These are phyloP conservation scores for Aspergillus taichungensis DNA, from an alignment of 495 filamentous ascomycete species.

Conservation along the genomic window DNA sequence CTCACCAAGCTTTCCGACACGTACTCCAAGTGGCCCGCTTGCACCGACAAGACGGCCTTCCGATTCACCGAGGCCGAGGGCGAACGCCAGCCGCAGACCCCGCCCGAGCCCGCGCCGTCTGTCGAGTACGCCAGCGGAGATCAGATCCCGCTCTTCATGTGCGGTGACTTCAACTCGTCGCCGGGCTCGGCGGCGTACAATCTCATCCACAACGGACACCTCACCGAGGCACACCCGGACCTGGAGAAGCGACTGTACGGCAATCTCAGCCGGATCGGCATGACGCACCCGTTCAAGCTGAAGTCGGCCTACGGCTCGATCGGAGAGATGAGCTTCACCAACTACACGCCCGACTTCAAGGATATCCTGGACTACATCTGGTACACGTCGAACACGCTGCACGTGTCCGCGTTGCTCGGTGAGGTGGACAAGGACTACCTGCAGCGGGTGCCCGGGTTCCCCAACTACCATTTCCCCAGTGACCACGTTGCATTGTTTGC, in stretches of 20 bases:
- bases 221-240: constrained; percentile 67
- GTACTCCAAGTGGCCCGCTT: constrained; percentile 65
- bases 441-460: constrained; percentile 84
- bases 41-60: constrained; percentile 70
- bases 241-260: constrained; percentile 69
- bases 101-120: constrained; percentile 51
- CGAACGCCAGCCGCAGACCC: constrained; percentile 40
- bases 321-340: constrained; percentile 85
- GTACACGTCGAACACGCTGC: constrained; percentile 87
- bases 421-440: constrained; percentile 88
- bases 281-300: constrained; percentile 87
- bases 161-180: constrained; percentile 92
- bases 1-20: constrained; percentile 73
- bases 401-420: constrained; percentile 79
- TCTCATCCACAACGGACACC: constrained; percentile 64
- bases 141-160: constrained; percentile 84
- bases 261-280: constrained; percentile 82
- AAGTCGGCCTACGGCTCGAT: constrained; percentile 74
- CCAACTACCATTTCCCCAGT: constrained; percentile 94
- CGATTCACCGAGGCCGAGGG: constrained; percentile 53
- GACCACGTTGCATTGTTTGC: constrained; percentile 91
- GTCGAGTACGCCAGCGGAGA: constrained; percentile 73
- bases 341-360: constrained; percentile 86
- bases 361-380: constrained; percentile 95
- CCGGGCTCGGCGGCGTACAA: constrained; percentile 81